Base-by-base conservation (phyloP, 768 basidiomycete genomes). In the Fistulinella prunicolor region DNA sequence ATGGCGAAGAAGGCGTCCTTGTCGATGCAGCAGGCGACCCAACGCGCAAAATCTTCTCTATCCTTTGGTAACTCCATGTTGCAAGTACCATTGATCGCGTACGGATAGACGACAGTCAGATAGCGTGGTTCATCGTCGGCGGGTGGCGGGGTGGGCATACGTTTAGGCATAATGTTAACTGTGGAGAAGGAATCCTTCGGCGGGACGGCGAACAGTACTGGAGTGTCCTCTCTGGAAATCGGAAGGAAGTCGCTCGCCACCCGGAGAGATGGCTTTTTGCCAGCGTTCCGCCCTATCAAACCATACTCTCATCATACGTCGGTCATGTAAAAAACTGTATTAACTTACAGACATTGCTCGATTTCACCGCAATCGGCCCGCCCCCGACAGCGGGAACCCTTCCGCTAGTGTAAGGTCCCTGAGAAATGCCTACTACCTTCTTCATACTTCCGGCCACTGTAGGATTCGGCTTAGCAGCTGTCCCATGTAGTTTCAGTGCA, bases 41-140 rank as follows among this genome's bases (percentile, higher is more conserved):
- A 78, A 21, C 60, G 61, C 3, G 69, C 72, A 42, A 74, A 70
- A 24, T 67, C 63, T 32, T 62, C 54, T 28, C 67, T 63, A 29
- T 77, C 76, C 6, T 51, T 60, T 34, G 54, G 59, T 0, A 72
- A 42, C 22, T 71, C 69, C 70, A 78, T 68, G 45, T 75, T 70
- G 20, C 73, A 70, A 14, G 71, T 60, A 0, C 67, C 61, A 1
- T 54, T 56, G 46, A 58, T 59, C 0, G 75, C 75, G 47, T 73
- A 78, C 0, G 76, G 77, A 36, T 70, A 50, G 1, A 73, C 69
- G 53, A 78, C 70, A 16, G 72, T 69, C 6, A 78, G 59, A 50
- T 73, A 77, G 30, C 64, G 58, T 0, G 75, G 74, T 41, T 74
- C 77, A 28, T 77, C 75, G 28, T 74, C 69, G 7, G 56, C 57